Conservation (phyloP, 768 basidiomycete genomes). For the Leccinum subgranulosum region DNA sequence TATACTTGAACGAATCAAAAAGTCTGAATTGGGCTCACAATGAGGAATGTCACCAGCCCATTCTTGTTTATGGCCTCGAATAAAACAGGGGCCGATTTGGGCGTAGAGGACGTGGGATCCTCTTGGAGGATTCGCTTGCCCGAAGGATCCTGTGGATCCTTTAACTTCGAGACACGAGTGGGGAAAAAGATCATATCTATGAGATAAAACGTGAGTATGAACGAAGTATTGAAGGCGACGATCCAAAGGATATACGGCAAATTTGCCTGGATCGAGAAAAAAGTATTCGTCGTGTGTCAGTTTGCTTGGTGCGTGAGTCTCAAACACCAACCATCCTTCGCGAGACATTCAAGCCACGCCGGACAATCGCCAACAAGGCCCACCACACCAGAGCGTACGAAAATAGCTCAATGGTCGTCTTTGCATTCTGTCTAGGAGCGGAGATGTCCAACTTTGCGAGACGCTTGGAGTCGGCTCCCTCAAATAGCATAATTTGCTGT, state of each 20-base stretch:
- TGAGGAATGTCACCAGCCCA: slow-evolving; percentile 72
- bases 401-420: slow-evolving; percentile 73
- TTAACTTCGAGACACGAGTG: slow-evolving; percentile 32
- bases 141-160: slow-evolving; percentile 20
- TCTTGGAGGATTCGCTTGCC: slow-evolving; percentile 25
- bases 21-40: slow-evolving; percentile 48
- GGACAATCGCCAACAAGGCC: slow-evolving; percentile 44
- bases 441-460: slow-evolving; percentile 10
- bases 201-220: slow-evolving; percentile 76
- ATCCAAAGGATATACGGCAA: slow-evolving; percentile 88
- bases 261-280: slow-evolving; percentile 61
- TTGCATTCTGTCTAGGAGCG: slow-evolving; percentile 58
- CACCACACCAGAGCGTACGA: slow-evolving; percentile 83
- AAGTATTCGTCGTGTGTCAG: neutral
- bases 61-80: slow-evolving; percentile 84
- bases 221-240: slow-evolving; percentile 82
- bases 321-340: slow-evolving; percentile 52
- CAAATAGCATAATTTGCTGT: slow-evolving; percentile 33
- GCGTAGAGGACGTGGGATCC: slow-evolving; percentile 17
- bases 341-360: slow-evolving; percentile 45
- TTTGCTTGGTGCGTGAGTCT: neutral
- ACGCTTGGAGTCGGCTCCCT: slow-evolving; percentile 5
- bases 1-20: neutral
- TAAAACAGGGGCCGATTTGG: slow-evolving; percentile 43
- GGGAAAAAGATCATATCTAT: slow-evolving; percentile 73